Evolutionary conservation across 1,139 yeast species (phyloP), one percentile per base, ranked within the genome.

Genomic region (Suhomyces guaymorum): DNA sequence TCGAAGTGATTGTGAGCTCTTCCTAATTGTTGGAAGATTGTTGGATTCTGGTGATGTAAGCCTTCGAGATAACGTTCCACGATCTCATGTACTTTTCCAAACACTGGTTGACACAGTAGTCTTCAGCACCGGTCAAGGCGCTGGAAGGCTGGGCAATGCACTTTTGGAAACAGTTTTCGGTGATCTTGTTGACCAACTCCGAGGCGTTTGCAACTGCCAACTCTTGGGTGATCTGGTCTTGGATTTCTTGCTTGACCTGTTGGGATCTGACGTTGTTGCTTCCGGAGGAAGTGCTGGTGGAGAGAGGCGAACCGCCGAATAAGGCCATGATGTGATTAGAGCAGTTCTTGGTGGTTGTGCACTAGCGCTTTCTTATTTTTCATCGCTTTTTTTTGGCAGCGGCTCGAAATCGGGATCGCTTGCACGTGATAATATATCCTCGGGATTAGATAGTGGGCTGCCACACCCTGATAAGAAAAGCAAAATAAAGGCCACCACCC

Each of bases 161-260:
- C 57, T 79, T 78, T 34, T 82, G 83, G 57, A 84, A 89, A 59
- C 97, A 89, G 67, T 86, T 85, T 49, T 82, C 90, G n/a, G 96
- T 82, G 57, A 87, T 76, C 53, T 86, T 83, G 63, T 82, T 82
- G 28, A 89, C 95, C 40, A 89, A 69, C 54, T 87, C 92, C 4
- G 94, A 82, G 24, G 95, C 96, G 61, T 88, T 87, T 15, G 89
- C 92, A 19, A 88, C 78, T 2, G 96, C 96, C 43, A 89, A 69
- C 55, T 89, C 97, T 55, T 82, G 88, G 26, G 82, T 69, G 43
- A 89, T 81, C 55, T 84, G 89, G 23, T 73, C 70, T 57, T 86
- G 85, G 40, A 88, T 66, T 53, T 82, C 79, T 29, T 73, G 72
- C 54, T 82, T 82, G 34, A 65, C 44, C 35, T 58, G 55, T 35